Evolutionary conservation across 805 yeast species (phyloP), one percentile per base, ranked within the genome.

Genomic region (Tetrapisispora namnaoensis): DNA sequence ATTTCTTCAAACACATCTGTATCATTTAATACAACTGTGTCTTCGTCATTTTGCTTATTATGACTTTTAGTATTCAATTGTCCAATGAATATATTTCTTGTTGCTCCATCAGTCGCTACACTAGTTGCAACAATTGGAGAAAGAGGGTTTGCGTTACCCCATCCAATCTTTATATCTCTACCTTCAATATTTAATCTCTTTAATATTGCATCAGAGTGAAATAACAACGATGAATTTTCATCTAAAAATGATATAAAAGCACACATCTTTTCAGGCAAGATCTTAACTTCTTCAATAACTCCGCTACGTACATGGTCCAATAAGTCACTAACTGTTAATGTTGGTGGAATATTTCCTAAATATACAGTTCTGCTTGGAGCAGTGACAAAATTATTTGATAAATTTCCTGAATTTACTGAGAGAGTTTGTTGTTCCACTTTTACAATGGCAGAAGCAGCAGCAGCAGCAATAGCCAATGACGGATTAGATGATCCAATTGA

Each of bases 301-400:
- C 97, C 98, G 32, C 95, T 83, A 57, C 95, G 79, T 30, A 90
- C 96, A 65, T 88, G 95, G 63, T 90, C 90, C 60, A 91, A 74
- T 45, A 93, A 69, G 59, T 87, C 95, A 57, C 84, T 80, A 5
- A 91, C 80, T 18, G 89, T 79, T 50, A 89, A 75, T 52, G 83
- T 85, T n/a, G 75, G 68, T 1, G 98, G 96, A 37, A 91, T 76
- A 62, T 87, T 88, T 16, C 96, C 96, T 58, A 91, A 71, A 62
- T 88, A 87, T 10, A 91, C 95, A 0, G 97, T 88, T 64, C 97
- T 79, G 20, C 89, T 82, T 37, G 85, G 85, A 2, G 84, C 83
- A 38, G 66, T 55, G 22, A 62, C 64, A 54, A 68, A 69, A 51
- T 65, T 70, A 13, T 6, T 24, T 8, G 22, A n/a, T 14, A 24